Percentiles rank a stretch among this genome's conserved stretches.
Conservation (phyloP, 257 asterid species). For the Datura wrightii region DNA sequence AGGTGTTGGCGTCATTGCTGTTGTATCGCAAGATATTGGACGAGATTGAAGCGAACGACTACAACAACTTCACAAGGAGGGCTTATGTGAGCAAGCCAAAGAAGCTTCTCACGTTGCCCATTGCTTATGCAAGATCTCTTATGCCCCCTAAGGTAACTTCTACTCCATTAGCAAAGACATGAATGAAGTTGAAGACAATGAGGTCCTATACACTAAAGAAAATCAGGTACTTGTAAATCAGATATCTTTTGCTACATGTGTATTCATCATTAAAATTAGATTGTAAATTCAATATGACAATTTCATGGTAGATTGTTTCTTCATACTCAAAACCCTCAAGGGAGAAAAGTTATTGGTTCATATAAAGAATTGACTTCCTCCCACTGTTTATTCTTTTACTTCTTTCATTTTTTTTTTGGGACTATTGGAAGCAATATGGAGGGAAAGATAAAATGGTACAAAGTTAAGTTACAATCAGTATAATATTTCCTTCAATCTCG, state of each 20-base stretch:
- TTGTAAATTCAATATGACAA: slow-evolving; percentile 24
- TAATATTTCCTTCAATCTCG: too few species aligned
- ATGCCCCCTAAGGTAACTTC: slow-evolving; percentile 66
- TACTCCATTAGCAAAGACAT: slow-evolving; percentile 54
- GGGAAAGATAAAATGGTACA: too few species aligned
- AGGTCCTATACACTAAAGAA: neutral
- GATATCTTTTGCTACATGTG: neutral
- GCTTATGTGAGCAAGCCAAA: slow-evolving; percentile 90
- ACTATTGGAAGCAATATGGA: too few species aligned
- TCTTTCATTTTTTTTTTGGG: neutral
- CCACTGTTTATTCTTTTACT: neutral
- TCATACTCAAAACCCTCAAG: neutral
- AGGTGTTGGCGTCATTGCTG: slow-evolving; percentile 89
- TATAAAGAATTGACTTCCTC: neutral
- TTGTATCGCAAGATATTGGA: slow-evolving; percentile 86
- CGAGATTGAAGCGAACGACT: slow-evolving; percentile 95
- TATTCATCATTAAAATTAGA: slow-evolving; percentile 31
- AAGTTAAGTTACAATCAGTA: too few species aligned
- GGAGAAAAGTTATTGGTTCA: neutral
- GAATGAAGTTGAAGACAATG: slow-evolving; percentile 25
- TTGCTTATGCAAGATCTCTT: slow-evolving; percentile 86
- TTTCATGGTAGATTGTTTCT: neutral
- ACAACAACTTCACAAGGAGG: slow-evolving; percentile 89
- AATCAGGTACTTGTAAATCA: slow-evolving; percentile 17
- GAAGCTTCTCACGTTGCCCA: slow-evolving; percentile 81